Evolutionary conservation across 352 stramenopile species (phyloP).

Genomic region (Peronospora belbahrii): DNA sequence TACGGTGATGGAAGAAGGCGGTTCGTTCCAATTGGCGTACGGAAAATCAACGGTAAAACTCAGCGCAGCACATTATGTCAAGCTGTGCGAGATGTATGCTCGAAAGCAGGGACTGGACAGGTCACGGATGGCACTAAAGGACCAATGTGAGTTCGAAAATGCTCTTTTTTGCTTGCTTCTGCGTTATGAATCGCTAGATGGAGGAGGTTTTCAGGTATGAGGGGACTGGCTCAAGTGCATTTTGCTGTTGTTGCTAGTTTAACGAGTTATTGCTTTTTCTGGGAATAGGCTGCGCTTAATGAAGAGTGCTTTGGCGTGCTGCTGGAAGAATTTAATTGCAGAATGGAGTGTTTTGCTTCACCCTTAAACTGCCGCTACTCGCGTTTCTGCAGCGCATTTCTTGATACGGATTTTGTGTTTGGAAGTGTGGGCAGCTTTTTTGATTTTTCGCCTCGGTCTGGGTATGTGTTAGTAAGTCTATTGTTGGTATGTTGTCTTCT

Average conservation of each 20-base stretch:
- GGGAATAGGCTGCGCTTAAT: slow-evolving; percentile 64
- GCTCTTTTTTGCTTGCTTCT: slow-evolving; percentile 85
- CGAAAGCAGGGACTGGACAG: slow-evolving; percentile 27
- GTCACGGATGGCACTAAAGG: slow-evolving; percentile 14
- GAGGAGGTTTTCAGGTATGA: slow-evolving; percentile 85
- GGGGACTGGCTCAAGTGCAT: not conserved
- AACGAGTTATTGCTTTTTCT: slow-evolving; percentile 1
- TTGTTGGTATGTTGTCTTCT: no score
- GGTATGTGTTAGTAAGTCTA: slow-evolving; percentile 23
- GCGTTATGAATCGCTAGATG: slow-evolving; percentile 90
- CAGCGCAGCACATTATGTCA: slow-evolving; percentile 74
- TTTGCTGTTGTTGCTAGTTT: not conserved
- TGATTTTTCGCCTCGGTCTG: slow-evolving; percentile 77
- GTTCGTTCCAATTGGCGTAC: slow-evolving; percentile 54
- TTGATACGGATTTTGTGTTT: slow-evolving; percentile 85
- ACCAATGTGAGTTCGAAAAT: slow-evolving; percentile 50
- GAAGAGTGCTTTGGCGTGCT: slow-evolving; percentile 90
- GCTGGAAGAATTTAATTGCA: slow-evolving; percentile 85
- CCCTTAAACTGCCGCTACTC: slow-evolving; percentile 91
- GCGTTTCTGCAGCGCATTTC: slow-evolving; percentile 87
- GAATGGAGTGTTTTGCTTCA: slow-evolving; percentile 91
- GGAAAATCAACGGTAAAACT: slow-evolving; percentile 70
- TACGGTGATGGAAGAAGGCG: slow-evolving; percentile 22
- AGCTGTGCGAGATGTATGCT: slow-evolving; percentile 80
- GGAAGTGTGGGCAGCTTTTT: slow-evolving; percentile 92